Evolutionary conservation across 768 basidiomycete species (phyloP).

Genomic region (Candolleomyces eurysporus): DNA sequence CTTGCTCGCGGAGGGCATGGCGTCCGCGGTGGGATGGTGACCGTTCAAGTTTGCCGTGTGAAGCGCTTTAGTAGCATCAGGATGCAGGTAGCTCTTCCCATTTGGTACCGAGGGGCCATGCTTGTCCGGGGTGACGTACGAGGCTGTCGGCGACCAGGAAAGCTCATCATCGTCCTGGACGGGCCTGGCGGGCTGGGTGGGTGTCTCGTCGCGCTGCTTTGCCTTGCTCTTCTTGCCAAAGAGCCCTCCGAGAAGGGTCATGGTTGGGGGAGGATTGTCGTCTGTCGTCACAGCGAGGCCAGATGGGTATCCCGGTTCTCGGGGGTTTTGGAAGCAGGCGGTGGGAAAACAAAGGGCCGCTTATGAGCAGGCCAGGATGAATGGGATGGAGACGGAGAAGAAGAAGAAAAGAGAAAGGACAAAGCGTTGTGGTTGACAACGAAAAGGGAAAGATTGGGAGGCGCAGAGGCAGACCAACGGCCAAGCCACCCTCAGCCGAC

Average conservation of each 20-base stretch:
- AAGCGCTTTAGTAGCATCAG: constrained; percentile 18
- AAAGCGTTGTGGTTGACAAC: no score
- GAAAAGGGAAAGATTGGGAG: no score
- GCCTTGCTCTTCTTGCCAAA: constrained; percentile 37
- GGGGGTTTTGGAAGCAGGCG: not conserved
- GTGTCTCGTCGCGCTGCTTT: constrained; percentile 18
- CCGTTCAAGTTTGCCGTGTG: constrained; percentile 11
- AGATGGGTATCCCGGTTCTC: not conserved
- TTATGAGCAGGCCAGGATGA: no score
- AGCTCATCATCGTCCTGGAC: constrained; percentile 19
- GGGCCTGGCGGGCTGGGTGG: constrained; percentile 15
- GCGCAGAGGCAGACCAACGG: no score
- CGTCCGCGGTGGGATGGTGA: constrained; percentile 19
- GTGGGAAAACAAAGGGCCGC: not conserved
- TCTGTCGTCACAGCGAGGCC: not conserved
- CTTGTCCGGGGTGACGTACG: constrained; percentile 31
- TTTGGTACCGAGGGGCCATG: constrained; percentile 34
- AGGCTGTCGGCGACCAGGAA: constrained; percentile 30
- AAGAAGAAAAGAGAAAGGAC: no score
- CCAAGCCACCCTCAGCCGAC: no score
- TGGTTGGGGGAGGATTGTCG: constrained; percentile 11
- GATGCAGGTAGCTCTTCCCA: constrained; percentile 23
- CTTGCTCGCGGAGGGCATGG: constrained; percentile 25
- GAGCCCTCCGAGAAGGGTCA: constrained; percentile 38
- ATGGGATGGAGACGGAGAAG: no score